Evolutionary conservation across 345 rosid species (phyloP).

Genomic region (Acer negundo): DNA sequence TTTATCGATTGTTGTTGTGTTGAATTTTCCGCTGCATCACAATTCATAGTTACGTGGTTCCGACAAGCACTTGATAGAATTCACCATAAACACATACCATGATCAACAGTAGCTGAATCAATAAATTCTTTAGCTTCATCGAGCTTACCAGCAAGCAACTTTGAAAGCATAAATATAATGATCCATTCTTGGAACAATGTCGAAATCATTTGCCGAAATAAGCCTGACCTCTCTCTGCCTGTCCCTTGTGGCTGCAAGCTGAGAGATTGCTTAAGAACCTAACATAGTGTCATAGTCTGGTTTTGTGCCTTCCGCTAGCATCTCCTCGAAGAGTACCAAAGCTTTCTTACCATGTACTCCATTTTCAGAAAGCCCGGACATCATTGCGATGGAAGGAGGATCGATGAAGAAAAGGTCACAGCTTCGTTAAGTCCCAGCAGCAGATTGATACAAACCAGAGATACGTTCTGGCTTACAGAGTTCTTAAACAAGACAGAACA

Average conservation of each 20-base stretch:
- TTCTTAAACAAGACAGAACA: too few relatives aligned
- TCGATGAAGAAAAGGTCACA: too few relatives aligned
- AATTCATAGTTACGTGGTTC: constrained; percentile 58
- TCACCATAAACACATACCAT: constrained; percentile 66
- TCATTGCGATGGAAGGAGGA: constrained; percentile 30
- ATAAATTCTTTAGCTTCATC: constrained; percentile 74
- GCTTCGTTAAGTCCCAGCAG: too few relatives aligned
- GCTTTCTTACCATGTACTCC: constrained; percentile 46
- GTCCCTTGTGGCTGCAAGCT: constrained; percentile 77
- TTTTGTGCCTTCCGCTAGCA: constrained; percentile 50
- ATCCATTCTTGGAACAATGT: constrained; percentile 55
- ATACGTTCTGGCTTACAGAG: not conserved
- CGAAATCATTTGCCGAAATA: constrained; percentile 49
- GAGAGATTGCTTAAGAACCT: constrained; percentile 66
- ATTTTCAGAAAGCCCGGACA: constrained; percentile 52
- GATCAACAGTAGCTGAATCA: constrained; percentile 61
- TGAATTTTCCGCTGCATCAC: too few relatives aligned
- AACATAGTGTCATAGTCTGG: constrained; percentile 58
- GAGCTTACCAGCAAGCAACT: constrained; percentile 49
- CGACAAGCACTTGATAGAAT: constrained; percentile 65
- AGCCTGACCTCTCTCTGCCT: constrained; percentile 59
- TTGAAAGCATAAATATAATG: constrained; percentile 62
- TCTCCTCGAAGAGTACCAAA: constrained; percentile 54
- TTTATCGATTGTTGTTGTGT: too few relatives aligned
- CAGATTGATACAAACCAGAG: not conserved